These are phyloP conservation scores for Eleusine indica DNA, from an alignment of 176 grass and related monocot genomes.

Conservation along the genomic window DNA sequence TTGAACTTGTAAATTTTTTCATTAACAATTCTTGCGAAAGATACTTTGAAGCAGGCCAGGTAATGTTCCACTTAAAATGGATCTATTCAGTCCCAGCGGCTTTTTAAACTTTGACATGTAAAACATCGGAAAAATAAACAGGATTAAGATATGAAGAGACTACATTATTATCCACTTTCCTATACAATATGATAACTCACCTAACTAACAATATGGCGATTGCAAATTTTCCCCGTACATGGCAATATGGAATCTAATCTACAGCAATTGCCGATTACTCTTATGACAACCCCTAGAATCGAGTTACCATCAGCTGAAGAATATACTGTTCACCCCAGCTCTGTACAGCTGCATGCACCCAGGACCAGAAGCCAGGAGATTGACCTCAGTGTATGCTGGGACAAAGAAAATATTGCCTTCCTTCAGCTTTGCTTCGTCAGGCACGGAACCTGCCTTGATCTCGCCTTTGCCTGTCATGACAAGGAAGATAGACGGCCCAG, in stretches of 20 bases:
- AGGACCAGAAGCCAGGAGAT: slow-evolving; percentile 36
- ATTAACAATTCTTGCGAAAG: background rate
- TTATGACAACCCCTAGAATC: background rate
- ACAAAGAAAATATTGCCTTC: slow-evolving; percentile 76
- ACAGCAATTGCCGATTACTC: background rate
- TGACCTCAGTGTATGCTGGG: slow-evolving; percentile 56
- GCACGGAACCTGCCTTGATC: slow-evolving; percentile 35
- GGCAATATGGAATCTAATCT: background rate
- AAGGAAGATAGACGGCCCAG: slow-evolving; percentile 86
- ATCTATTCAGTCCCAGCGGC: background rate
- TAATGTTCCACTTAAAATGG: background rate
- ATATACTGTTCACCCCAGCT: slow-evolving; percentile 80
- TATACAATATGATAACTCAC: slow-evolving; percentile 41
- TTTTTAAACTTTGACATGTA: background rate
- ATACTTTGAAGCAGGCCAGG: background rate
- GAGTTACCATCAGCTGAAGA: slow-evolving; percentile 58
- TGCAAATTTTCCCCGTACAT: slow-evolving; percentile 17
- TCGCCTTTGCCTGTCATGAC: slow-evolving; percentile 60
- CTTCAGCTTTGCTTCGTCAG: slow-evolving; percentile 40
- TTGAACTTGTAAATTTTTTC: background rate
- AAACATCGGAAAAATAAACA: slow-evolving; percentile 31
- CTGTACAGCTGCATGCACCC: slow-evolving; percentile 62
- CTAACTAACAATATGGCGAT: slow-evolving; percentile 24
- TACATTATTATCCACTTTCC: slow-evolving; percentile 32
- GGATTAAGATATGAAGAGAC: slow-evolving; percentile 27